Evolutionary conservation across 192 early-diverging fungal genomes (phyloP).

Genomic region (Phlyctochytrium bullatum): DNA sequence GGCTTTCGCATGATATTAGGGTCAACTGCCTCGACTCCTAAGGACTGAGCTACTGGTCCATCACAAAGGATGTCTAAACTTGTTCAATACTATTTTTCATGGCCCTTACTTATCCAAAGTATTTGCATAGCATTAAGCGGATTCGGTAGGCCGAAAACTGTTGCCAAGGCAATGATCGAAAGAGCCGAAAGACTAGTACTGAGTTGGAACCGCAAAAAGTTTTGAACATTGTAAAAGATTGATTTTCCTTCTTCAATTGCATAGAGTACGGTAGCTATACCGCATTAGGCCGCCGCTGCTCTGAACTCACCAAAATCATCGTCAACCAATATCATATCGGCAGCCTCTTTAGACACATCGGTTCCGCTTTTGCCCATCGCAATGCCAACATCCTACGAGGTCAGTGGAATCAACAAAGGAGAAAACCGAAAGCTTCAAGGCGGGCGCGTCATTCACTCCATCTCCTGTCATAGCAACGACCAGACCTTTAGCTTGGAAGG

Average conservation of each 20-base stretch:
- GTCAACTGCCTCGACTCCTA: slow-evolving; percentile 94
- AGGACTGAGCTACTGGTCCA: slow-evolving; percentile 95
- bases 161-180: slow-evolving; percentile 81
- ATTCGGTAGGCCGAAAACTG: slow-evolving; percentile 79
- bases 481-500: slow-evolving; percentile 79
- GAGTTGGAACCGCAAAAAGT: slow-evolving; percentile 95
- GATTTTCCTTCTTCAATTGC: slow-evolving; percentile 98
- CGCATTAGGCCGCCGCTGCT: neutral
- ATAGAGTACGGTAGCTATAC: slow-evolving; percentile 74
- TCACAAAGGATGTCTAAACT: slow-evolving; percentile 94
- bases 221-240: slow-evolving; percentile 98
- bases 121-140: slow-evolving; percentile 99
- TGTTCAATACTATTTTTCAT: neutral
- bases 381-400: slow-evolving; percentile 79
- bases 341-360: slow-evolving; percentile 94
- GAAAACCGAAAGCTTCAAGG: slow-evolving; percentile 71
- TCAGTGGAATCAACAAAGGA: neutral
- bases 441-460: slow-evolving; percentile 96
- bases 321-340: slow-evolving; percentile 95
- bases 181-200: slow-evolving; percentile 92
- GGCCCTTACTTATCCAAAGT: slow-evolving; percentile 90
- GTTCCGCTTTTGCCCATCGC: slow-evolving; percentile 96
- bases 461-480: slow-evolving; percentile 98
- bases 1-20: slow-evolving; percentile 84
- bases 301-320: slow-evolving; percentile 73